Conservation (phyloP, 2,329 filamentous ascomycete genomes). For the Fusarium cyanostomum region DNA sequence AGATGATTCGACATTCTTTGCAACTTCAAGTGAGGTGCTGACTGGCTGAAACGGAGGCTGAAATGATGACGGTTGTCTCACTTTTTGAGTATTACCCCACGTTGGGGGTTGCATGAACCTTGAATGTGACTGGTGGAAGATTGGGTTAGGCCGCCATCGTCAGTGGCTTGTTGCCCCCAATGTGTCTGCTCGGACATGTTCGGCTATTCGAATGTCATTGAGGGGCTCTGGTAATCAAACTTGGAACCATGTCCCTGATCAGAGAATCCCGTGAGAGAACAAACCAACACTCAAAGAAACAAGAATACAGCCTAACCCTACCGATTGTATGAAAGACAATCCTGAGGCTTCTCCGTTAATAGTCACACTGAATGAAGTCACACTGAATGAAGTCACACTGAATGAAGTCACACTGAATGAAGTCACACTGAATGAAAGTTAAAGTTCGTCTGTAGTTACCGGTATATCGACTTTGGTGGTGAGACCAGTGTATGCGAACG, state of each 20-base stretch:
- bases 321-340: slow-evolving; percentile 1
- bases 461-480: neutral
- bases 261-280: too few relatives aligned
- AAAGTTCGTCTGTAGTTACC: neutral
- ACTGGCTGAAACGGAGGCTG: slow-evolving; percentile 10
- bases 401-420: too few relatives aligned
- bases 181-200: neutral
- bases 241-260: too few relatives aligned
- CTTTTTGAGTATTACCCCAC: slow-evolving; percentile 31
- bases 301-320: neutral
- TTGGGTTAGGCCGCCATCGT: neutral
- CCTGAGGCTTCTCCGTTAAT: slow-evolving; percentile 1
- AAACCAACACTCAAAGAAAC: too few relatives aligned
- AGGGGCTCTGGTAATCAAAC: too few relatives aligned
- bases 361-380: neutral
- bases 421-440: neutral
- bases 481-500: neutral
- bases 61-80: slow-evolving; percentile 23
- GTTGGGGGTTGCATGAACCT: slow-evolving; percentile 28
- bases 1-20: neutral
- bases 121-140: slow-evolving; percentile 34
- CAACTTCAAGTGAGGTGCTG: neutral
- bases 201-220: too few relatives aligned
- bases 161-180: slow-evolving; percentile 14
- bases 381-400: too few relatives aligned